Conservation (phyloP, 768 basidiomycete species). For the Suillus lakei region DNA sequence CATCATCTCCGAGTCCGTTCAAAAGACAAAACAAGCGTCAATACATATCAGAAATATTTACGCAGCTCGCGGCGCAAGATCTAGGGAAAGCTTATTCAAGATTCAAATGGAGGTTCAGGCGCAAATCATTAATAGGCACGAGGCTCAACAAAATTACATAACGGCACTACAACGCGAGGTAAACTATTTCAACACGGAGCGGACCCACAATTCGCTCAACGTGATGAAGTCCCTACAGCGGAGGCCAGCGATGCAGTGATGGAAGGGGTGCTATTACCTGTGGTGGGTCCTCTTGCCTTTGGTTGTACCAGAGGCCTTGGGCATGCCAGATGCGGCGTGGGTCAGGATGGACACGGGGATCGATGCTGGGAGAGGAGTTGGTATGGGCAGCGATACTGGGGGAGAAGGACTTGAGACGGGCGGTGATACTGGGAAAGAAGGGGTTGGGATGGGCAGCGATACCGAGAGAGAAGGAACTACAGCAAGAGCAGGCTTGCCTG, state of each 20-base stretch:
- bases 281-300: not conserved
- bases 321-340: not conserved
- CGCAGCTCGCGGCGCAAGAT: not conserved
- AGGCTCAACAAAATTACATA: not conserved
- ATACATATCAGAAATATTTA: too few species aligned
- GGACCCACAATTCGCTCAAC: conserved; percentile 3
- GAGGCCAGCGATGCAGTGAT: not conserved
- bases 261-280: not conserved
- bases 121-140: not conserved
- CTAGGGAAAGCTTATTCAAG: not conserved
- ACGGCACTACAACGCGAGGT: conserved; percentile 4
- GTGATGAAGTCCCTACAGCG: not conserved
- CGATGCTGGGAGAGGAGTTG: not conserved
- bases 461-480: not conserved
- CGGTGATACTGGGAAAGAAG: too few species aligned
- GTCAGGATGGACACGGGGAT: not conserved
- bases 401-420: not conserved
- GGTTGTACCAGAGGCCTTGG: not conserved
- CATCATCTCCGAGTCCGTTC: not conserved
- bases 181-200: conserved; percentile 4
- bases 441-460: not conserved
- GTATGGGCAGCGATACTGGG: not conserved
- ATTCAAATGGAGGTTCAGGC: not conserved
- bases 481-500: conserved; percentile 3
- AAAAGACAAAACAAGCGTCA: too few species aligned